phyloP scores from a whole-genome alignment of 129 eudicot genomes.

The Lactuca sativa region DNA sequence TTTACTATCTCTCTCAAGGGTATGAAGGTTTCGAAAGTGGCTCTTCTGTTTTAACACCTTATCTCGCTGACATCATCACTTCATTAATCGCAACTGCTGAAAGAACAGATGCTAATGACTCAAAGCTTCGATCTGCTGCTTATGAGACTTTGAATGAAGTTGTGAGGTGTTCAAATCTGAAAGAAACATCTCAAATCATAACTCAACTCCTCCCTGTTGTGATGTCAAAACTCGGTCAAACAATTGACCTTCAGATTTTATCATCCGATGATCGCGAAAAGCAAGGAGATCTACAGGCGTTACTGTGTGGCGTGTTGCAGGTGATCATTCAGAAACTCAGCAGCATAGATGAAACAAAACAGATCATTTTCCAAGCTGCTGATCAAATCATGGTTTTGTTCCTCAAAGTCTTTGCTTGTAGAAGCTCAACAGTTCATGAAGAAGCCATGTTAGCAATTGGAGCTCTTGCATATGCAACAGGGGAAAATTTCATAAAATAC shows the following conservation, averaged over 20 bases:
- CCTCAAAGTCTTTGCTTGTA: constrained; percentile 72
- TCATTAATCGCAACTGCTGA: constrained; percentile 69
- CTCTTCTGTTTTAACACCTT: constrained; percentile 64
- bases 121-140: constrained; percentile 76
- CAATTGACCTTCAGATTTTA: constrained; percentile 55
- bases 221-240: constrained; percentile 69
- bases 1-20: constrained; percentile 87
- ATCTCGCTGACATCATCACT: constrained; percentile 48
- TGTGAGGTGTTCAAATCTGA: constrained; percentile 64
- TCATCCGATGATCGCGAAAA: constrained; percentile 82
- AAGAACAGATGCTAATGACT: constrained; percentile 64
- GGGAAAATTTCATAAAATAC: constrained; percentile 72
- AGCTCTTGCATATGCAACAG: constrained; percentile 93
- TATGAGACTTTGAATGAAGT: constrained; percentile 83
- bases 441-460: constrained; percentile 99
- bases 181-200: constrained; percentile 61
- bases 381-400: constrained; percentile 77
- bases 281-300: constrained; percentile 82
- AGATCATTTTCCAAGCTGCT: constrained; percentile 52
- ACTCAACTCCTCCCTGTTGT: constrained; percentile 64
- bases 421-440: constrained; percentile 87
- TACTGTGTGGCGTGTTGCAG: constrained; percentile 82
- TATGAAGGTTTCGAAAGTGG: constrained; percentile 71
- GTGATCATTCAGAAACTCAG: constrained; percentile 85
- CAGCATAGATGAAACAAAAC: constrained; percentile 53